Evolutionary conservation across 129 eudicot species (phyloP).

Genomic region (Scalesia atractyloides): DNA sequence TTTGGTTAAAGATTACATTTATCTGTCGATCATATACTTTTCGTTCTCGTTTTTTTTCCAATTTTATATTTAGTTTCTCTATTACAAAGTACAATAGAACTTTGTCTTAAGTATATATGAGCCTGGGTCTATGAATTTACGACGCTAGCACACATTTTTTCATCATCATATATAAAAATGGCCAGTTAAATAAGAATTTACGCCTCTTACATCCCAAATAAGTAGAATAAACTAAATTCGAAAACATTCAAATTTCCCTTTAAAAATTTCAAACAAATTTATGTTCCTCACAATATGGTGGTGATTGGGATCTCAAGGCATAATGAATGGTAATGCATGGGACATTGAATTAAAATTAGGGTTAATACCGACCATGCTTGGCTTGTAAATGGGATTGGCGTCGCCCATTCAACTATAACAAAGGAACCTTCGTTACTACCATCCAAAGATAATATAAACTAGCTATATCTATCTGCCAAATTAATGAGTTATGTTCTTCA

Average conservation of each 20-base stretch:
- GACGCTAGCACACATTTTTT: neutral
- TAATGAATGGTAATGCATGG: constrained; percentile 44
- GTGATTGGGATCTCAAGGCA: constrained; percentile 49
- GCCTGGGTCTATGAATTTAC: neutral
- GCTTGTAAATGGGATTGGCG: constrained; percentile 39
- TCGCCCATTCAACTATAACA: constrained; percentile 13
- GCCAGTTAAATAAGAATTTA: neutral
- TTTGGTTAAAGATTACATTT: neutral
- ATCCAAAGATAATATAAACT: constrained; percentile 37
- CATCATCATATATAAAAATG: neutral
- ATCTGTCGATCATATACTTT: neutral
- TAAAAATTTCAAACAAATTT: constrained; percentile 17
- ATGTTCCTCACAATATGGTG: constrained; percentile 34
- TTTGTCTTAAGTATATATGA: neutral
- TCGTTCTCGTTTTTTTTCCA: neutral
- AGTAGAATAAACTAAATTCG: neutral
- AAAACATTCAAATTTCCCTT: constrained; percentile 30
- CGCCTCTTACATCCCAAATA: neutral
- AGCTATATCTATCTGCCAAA: constrained; percentile 40
- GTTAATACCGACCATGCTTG: constrained; percentile 31
- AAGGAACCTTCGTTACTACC: constrained; percentile 41
- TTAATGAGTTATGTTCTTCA: constrained; percentile 36
- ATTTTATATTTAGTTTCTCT: too few species aligned
- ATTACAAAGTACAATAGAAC: too few species aligned
- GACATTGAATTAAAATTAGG: constrained; percentile 30